A percentile compares a stretch with the other conserved stretches of the same genome.
These are phyloP conservation scores for Parasitella parasitica DNA, from an alignment of 371 early-diverging fungal genomes.

Conservation along the genomic window DNA sequence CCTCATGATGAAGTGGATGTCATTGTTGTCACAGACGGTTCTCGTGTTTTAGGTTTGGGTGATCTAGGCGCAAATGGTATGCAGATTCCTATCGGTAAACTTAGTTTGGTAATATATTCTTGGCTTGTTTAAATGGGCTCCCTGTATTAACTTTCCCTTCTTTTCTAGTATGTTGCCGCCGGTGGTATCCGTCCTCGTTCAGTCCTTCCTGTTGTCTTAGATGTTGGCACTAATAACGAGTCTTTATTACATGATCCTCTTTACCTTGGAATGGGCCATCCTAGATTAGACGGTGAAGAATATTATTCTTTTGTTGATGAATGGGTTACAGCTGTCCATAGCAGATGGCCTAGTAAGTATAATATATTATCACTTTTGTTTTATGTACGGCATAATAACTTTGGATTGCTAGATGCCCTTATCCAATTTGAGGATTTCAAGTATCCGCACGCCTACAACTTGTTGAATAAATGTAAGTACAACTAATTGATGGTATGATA, in stretches of 20 bases:
- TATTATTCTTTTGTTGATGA: conserved; percentile 69
- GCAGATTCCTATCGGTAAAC: conserved; percentile 67
- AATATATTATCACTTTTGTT: not conserved
- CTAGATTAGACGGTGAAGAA: conserved; percentile 58
- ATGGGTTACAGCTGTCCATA: conserved; percentile 61
- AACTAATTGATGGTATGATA: not conserved
- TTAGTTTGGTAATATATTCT: conserved; percentile 47
- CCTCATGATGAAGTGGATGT: conserved; percentile 61
- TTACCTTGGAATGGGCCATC: conserved; percentile 67
- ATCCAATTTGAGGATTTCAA: conserved; percentile 62
- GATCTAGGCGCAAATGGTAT: conserved; percentile 74
- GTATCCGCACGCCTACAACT: conserved; percentile 58
- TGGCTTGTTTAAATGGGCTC: not conserved
- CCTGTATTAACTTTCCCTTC: conserved; percentile 14
- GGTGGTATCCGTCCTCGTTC: conserved; percentile 66
- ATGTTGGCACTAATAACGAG: conserved; percentile 69
- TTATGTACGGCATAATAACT: not conserved
- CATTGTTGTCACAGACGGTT: conserved; percentile 71
- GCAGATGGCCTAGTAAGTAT: conserved; percentile 62
- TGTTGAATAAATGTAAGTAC: conserved; percentile 56
- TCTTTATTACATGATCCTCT: conserved; percentile 58
- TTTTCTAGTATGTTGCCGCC: conserved; percentile 56
- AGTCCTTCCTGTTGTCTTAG: conserved; percentile 64
- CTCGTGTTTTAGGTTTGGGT: conserved; percentile 65
- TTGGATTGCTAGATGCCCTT: conserved; percentile 35